phyloP scores from a whole-genome alignment of 2,329 filamentous ascomycete genomes.

The Alternaria panax region DNA sequence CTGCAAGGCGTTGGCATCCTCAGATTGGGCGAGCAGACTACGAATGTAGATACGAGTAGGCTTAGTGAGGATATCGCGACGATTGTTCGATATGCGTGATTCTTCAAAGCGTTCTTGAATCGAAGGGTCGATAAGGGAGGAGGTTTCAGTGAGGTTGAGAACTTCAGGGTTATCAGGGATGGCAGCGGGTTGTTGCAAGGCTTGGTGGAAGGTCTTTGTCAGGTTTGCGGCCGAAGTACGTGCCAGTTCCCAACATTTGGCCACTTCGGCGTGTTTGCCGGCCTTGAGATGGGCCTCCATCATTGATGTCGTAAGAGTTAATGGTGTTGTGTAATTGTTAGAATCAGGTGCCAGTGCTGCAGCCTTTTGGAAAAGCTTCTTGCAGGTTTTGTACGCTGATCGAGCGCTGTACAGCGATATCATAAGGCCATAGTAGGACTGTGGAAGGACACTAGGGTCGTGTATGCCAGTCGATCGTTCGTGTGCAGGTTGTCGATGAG shows the following conservation, averaged over 20 bases:
- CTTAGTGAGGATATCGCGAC: conserved; percentile 58
- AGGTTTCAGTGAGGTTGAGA: neutral
- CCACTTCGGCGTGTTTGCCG: conserved; percentile 66
- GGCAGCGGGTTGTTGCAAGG: conserved; percentile 44
- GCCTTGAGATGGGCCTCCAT: conserved; percentile 72
- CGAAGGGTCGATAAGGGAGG: conserved; percentile 31
- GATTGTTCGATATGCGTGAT: conserved; percentile 41
- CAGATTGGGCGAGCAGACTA: conserved; percentile 59
- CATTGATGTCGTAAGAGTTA: conserved; percentile 60
- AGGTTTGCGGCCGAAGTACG: conserved; percentile 60
- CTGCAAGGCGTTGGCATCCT: conserved; percentile 32
- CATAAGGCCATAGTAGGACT: conserved; percentile 63
- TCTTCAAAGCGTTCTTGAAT: conserved; percentile 27
- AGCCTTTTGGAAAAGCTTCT: conserved; percentile 36
- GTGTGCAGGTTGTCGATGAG: conserved; percentile 36
- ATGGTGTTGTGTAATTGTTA: conserved; percentile 29
- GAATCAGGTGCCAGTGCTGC: conserved; percentile 23
- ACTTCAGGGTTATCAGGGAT: conserved; percentile 12
- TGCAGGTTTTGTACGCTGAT: conserved; percentile 54
- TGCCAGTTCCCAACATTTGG: conserved; percentile 70
- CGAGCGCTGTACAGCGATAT: conserved; percentile 63
- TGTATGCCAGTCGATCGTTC: conserved; percentile 32
- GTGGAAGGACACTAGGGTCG: conserved; percentile 54
- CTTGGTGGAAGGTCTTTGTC: conserved; percentile 41
- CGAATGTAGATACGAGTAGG: conserved; percentile 62